Evolutionary conservation across 2,329 filamentous ascomycete species (phyloP).

Genomic region (Huntiella decipiens): DNA sequence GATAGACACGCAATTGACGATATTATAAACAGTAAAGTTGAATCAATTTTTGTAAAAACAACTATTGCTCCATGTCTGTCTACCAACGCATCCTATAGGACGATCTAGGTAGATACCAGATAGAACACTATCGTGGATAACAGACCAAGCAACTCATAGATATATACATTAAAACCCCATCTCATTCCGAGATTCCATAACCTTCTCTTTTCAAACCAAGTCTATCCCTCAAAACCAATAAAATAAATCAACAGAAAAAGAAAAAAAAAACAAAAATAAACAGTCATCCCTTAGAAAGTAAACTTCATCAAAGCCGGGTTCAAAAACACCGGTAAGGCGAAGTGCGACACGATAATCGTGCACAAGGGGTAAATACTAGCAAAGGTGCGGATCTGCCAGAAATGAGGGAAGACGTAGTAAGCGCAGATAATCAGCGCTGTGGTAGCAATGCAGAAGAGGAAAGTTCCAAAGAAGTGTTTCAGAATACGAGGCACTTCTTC

Average conservation of each 20-base stretch:
- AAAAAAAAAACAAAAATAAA: not conserved
- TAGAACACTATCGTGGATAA: too few species aligned
- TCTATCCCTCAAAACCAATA: not conserved
- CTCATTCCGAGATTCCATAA: too few species aligned
- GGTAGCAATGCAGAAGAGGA: constrained; percentile 27
- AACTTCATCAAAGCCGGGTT: constrained; percentile 41
- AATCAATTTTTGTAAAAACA: not conserved
- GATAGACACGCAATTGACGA: not conserved
- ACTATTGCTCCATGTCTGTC: not conserved
- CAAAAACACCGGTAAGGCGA: constrained; percentile 37
- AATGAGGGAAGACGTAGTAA: constrained; percentile 24
- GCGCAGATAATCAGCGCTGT: constrained; percentile 29
- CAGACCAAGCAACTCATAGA: too few species aligned
- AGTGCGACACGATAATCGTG: constrained; percentile 32
- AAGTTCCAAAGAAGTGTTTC: constrained; percentile 32
- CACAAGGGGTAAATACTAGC: constrained; percentile 40
- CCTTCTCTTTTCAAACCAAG: not conserved
- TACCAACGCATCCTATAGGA: too few species aligned
- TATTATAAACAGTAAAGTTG: not conserved
- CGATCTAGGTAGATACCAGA: not conserved
- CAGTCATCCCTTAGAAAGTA: constrained; percentile 10
- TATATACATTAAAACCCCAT: too few species aligned
- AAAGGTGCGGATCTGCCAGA: constrained; percentile 39
- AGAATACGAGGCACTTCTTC: constrained; percentile 35
- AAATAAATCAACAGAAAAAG: constrained; percentile 2